A percentile compares a stretch with the other conserved stretches of the same genome.
These are phyloP conservation scores for Kodamaea alishanica DNA, from an alignment of 1,139 yeast genomes.

Conservation along the genomic window DNA sequence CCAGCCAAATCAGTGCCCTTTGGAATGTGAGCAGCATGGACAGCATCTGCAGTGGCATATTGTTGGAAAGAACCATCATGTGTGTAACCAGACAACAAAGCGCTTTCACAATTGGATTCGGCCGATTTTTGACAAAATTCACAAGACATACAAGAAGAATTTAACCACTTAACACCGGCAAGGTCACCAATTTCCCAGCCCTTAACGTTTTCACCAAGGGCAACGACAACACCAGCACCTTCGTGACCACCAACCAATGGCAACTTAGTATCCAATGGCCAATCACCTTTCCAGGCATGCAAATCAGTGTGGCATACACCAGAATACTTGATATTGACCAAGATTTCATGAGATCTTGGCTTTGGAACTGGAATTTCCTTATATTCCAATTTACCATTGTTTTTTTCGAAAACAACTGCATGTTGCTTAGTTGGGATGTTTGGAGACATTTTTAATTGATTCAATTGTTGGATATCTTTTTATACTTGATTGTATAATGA, in stretches of 20 bases:
- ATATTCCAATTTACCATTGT: constrained; percentile 62
- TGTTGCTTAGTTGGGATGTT: constrained; percentile 61
- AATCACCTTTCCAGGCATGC: constrained; percentile 73
- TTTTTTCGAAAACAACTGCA: constrained; percentile 67
- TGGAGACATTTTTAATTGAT: constrained; percentile 6
- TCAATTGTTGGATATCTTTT: too few species aligned
- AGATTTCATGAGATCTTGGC: constrained; percentile 57
- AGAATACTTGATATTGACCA: constrained; percentile 60
- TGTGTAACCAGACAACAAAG: constrained; percentile 73
- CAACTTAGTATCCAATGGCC: constrained; percentile 62
- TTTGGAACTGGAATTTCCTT: constrained; percentile 62
- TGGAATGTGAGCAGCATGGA: constrained; percentile 38
- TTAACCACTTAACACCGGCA: constrained; percentile 75
- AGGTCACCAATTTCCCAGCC: constrained; percentile 72
- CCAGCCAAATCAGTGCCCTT: constrained; percentile 31
- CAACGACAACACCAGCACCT: constrained; percentile 83
- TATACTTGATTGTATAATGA: too few species aligned
- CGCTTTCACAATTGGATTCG: constrained; percentile 67
- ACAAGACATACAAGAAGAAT: constrained; percentile 71
- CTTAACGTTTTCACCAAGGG: constrained; percentile 61
- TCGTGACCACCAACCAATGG: constrained; percentile 84
- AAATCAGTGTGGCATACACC: constrained; percentile 70
- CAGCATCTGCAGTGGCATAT: constrained; percentile 63
- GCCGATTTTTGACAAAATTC: constrained; percentile 65
- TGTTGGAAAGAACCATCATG: constrained; percentile 85